Conservation (phyloP, 2,329 filamentous ascomycete genomes). For the Cylindrodendrum hubeiense region DNA sequence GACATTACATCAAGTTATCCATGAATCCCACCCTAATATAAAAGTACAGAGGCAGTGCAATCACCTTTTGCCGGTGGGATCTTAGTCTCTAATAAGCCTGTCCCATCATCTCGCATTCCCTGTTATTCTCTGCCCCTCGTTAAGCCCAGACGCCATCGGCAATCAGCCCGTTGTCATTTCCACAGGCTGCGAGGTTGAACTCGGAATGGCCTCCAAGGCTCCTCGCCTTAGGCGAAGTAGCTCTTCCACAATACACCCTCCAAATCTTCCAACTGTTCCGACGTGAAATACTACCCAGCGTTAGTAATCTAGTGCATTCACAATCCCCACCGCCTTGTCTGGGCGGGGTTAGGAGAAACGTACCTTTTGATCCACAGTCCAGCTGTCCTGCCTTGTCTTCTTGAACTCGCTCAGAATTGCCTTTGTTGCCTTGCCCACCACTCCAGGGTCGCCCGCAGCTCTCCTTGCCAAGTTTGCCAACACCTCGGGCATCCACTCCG, state of each 20-base stretch:
- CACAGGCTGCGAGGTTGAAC: slow-evolving; percentile 26
- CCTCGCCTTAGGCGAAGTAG: slow-evolving; percentile 83
- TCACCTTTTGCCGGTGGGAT: slow-evolving; percentile 13
- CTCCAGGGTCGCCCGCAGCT: slow-evolving; percentile 88
- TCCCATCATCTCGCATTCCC: slow-evolving; percentile 9
- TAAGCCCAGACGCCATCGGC: background rate
- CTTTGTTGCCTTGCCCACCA: slow-evolving; percentile 97
- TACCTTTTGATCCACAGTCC: slow-evolving; percentile 98
- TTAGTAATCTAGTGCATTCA: slow-evolving; percentile 43
- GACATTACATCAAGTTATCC: slow-evolving; percentile 20
- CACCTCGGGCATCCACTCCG: slow-evolving; percentile 93
- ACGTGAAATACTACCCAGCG: slow-evolving; percentile 77
- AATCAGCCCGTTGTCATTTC: background rate
- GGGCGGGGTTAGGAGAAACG: slow-evolving; percentile 45
- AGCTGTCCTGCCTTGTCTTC: slow-evolving; percentile 99
- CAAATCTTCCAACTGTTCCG: slow-evolving; percentile 93
- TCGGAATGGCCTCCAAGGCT: slow-evolving; percentile 9
- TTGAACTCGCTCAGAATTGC: slow-evolving; percentile 96
- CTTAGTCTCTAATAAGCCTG: background rate
- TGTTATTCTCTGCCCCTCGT: background rate
- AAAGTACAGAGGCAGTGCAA: slow-evolving; percentile 29
- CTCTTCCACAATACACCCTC: slow-evolving; percentile 99
- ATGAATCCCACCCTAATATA: slow-evolving; percentile 21
- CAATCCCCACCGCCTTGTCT: background rate
- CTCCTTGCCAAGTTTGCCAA: slow-evolving; percentile 86